Conservation (phyloP, 352 stramenopile species). For the Globisporangium yorkense region DNA sequence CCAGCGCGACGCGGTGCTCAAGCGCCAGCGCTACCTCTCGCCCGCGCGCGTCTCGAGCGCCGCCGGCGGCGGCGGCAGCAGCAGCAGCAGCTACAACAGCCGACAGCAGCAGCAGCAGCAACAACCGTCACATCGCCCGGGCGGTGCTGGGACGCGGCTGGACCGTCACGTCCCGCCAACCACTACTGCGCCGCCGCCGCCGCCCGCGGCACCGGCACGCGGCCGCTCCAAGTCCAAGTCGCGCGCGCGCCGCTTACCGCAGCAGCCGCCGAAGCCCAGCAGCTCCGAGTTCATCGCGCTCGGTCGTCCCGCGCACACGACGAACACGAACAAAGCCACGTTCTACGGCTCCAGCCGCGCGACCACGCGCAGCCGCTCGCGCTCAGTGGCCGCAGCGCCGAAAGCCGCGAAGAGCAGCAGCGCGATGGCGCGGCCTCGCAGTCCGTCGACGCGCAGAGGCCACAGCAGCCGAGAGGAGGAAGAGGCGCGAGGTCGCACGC, state of each 20-base stretch:
- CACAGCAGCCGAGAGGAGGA: background rate
- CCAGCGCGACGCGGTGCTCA: slow-evolving; percentile 43
- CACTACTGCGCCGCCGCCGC: background rate
- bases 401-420: background rate
- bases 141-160: background rate
- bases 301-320: slow-evolving; percentile 21
- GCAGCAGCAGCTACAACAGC: background rate
- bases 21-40: slow-evolving; percentile 40
- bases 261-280: slow-evolving; percentile 14
- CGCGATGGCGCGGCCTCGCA: background rate
- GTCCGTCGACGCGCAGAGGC: background rate
- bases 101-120: background rate
- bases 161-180: background rate
- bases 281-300: slow-evolving; percentile 47
- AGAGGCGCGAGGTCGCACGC: background rate
- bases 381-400: slow-evolving; percentile 10
- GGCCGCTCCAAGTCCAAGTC: slow-evolving; percentile 66
- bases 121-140: slow-evolving; percentile 4
- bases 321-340: slow-evolving; percentile 19
- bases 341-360: slow-evolving; percentile 14
- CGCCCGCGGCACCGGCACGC: slow-evolving; percentile 25
- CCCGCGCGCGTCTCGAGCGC: slow-evolving; percentile 11
- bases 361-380: slow-evolving; percentile 20
- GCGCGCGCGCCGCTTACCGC: slow-evolving; percentile 17
- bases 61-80: background rate